A percentile compares a stretch with the other conserved stretches of the same genome.
These are phyloP conservation scores for Aspergillus novofumigatus DNA, from an alignment of 2,329 filamentous ascomycete genomes.

Conservation along the genomic window DNA sequence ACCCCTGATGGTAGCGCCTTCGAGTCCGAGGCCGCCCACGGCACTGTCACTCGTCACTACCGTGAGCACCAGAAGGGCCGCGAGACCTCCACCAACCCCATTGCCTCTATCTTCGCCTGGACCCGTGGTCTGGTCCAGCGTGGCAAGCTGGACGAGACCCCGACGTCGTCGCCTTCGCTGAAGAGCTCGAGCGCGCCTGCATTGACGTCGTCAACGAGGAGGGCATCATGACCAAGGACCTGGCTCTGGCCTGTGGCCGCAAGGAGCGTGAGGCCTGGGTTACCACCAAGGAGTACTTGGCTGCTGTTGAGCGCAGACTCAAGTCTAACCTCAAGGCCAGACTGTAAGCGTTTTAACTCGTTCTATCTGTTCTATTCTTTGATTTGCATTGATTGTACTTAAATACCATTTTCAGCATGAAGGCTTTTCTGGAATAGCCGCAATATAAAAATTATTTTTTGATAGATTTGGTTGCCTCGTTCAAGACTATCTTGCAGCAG, in stretches of 20 bases:
- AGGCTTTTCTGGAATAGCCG: slow-evolving; percentile 6
- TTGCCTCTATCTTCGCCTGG: slow-evolving; percentile 99
- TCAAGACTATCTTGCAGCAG: background rate
- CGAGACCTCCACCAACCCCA: slow-evolving; percentile 97
- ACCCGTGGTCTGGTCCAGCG: slow-evolving; percentile 91
- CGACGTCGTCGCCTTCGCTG: slow-evolving; percentile 84
- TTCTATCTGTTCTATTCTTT: slow-evolving; percentile 3
- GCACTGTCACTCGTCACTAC: slow-evolving; percentile 97
- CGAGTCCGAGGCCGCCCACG: slow-evolving; percentile 96
- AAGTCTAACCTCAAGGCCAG: slow-evolving; percentile 61
- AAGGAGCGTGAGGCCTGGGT: slow-evolving; percentile 80
- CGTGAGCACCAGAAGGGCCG: slow-evolving; percentile 97
- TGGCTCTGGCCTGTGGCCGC: slow-evolving; percentile 91
- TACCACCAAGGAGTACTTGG: slow-evolving; percentile 86
- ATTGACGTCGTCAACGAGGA: slow-evolving; percentile 91
- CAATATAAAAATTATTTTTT: background rate
- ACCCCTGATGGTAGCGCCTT: slow-evolving; percentile 96
- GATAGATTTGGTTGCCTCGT: background rate
- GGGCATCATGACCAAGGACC: slow-evolving; percentile 98
- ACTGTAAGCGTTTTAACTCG: slow-evolving; percentile 23
- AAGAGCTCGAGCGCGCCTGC: slow-evolving; percentile 87
- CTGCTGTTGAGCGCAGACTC: slow-evolving; percentile 86
- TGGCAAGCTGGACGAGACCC: slow-evolving; percentile 87
- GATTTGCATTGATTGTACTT: slow-evolving; percentile 5
- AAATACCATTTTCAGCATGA: slow-evolving; percentile 14